phyloP scores from a whole-genome alignment of 495 filamentous ascomycete genomes.

The Bryoglossum gracile region DNA sequence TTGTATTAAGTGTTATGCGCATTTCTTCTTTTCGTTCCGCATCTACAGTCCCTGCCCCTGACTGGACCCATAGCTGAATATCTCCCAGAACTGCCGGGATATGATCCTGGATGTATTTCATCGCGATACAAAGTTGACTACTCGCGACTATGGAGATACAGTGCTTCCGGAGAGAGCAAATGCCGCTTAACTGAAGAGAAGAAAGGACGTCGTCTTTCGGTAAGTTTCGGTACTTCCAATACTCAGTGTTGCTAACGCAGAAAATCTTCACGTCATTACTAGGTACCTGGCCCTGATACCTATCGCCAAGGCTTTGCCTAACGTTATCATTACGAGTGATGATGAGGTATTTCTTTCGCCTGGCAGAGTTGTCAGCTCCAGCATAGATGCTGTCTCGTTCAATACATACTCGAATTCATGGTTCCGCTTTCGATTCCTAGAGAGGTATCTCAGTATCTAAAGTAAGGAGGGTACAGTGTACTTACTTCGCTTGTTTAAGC shows the following conservation, averaged over 20 bases:
- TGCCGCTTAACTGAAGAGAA: constrained; percentile 31
- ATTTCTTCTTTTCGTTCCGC: constrained; percentile 28
- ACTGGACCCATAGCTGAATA: constrained; percentile 34
- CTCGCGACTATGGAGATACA: constrained; percentile 34
- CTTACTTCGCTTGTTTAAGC: constrained; percentile 5
- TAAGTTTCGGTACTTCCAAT: constrained; percentile 30
- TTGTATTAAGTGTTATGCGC: constrained; percentile 19
- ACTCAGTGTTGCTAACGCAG: constrained; percentile 32
- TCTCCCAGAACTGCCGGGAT: constrained; percentile 29
- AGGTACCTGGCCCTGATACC: constrained; percentile 23
- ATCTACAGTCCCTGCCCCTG: constrained; percentile 28
- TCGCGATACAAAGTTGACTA: constrained; percentile 27
- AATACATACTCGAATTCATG: constrained; percentile 9
- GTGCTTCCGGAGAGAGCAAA: constrained; percentile 28
- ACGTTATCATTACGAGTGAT: constrained; percentile 29
- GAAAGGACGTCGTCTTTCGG: constrained; percentile 18
- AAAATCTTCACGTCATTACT: constrained; percentile 26
- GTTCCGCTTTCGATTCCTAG: constrained; percentile 2
- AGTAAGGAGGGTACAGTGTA: neutral
- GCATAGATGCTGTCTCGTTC: neutral
- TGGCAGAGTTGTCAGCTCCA: constrained; percentile 8
- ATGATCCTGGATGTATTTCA: constrained; percentile 28
- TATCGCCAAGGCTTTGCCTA: constrained; percentile 14
- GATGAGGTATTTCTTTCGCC: constrained; percentile 27
- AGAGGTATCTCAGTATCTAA: neutral